Evolutionary conservation across 1,139 yeast genomes (phyloP), one percentile per base, ranked within the genome.

Genomic region (Candida freyschussii): DNA sequence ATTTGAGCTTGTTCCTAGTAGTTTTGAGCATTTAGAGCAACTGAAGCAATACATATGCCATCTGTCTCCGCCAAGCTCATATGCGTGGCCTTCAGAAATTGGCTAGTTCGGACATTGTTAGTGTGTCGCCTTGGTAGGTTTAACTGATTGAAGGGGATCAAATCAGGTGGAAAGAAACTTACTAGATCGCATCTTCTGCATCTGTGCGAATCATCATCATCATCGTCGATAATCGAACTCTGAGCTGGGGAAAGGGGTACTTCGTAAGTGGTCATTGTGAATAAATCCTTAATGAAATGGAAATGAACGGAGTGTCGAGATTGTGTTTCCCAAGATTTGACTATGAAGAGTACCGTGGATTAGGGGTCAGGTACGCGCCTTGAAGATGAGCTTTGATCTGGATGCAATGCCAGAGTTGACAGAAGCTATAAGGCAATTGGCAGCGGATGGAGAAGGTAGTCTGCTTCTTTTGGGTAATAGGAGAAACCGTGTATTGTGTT

Each of bases 1-100:
- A 56, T 87, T 87, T 24, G 94, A 81, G 54, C 87, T 82, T 47
- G 95, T 84, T 19, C 94, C 95, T 37, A 91, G 64, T 27, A 79
- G 72, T 44, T 75, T 69, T 26, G 72, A 68, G 59, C 98, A 91
- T 48, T 82, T 81, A 38, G 93, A 81, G 59, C 98, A 91, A 35
- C 78, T 72, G 60, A 91, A 93, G 48, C 97, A 91, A 43, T 81
- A 75, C 36, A 86, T 84, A 56, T 91, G 98, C 98, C 98, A 91
- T 47, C 95, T 75, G 55, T 86, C 91, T 32, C 84, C 94, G 17
- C 96, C 95, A 35, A 81, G 57, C 52, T 82, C 91, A 50, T 81
- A 82, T 6, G 91, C 91, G 48, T 82, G 91, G 15, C 89, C 91
- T 44, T 79, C 85, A 13, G 67, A 64, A 29, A 82, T 80, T 22